Evolutionary conservation across 2,329 filamentous ascomycete species (phyloP).

Genomic region (Cylindrodendrum hubeiense): DNA sequence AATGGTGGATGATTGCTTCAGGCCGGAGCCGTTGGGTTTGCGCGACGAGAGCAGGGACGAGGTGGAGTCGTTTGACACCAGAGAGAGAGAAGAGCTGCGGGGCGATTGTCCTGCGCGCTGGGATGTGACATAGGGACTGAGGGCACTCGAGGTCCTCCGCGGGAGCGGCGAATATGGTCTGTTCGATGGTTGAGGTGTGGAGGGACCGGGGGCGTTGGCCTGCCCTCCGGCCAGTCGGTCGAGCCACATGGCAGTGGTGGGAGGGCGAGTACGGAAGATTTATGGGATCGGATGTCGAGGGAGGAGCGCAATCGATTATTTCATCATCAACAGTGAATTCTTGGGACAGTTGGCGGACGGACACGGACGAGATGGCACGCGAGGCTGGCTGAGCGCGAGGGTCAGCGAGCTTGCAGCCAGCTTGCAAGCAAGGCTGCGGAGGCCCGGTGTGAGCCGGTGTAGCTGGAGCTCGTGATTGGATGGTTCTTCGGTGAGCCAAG

Average conservation of each 20-base stretch:
- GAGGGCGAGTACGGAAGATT: conserved; percentile 12
- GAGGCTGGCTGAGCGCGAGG: conserved; percentile 34
- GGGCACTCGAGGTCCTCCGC: conserved; percentile 74
- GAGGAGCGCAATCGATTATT: conserved; percentile 28
- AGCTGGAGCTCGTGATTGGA: conserved; percentile 34
- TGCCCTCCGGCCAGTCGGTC: conserved; percentile 82
- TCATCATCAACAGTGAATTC: conserved; percentile 19
- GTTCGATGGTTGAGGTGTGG: conserved; percentile 72
- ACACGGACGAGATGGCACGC: conserved; percentile 20
- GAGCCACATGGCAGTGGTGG: conserved; percentile 79
- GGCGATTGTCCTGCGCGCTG: conserved; percentile 77
- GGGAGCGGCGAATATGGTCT: conserved; percentile 80
- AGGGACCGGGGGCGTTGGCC: conserved; percentile 68
- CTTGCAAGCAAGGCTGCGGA: conserved; percentile 45
- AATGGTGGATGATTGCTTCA: conserved; percentile 69
- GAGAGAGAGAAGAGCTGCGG: conserved; percentile 81
- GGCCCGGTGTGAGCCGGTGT: conserved; percentile 21
- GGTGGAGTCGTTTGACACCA: conserved; percentile 82
- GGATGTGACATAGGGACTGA: conserved; percentile 76
- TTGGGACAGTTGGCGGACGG: conserved; percentile 15
- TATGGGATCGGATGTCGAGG: conserved; percentile 3
- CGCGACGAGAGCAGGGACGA: conserved; percentile 77
- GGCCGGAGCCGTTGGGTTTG: conserved; percentile 74
- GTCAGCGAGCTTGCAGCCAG: conserved; percentile 41
- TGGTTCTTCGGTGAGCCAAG: not conserved